Percentiles rank a stretch among this genome's conserved stretches.
phyloP scores from a whole-genome alignment of 2,329 filamentous ascomycete genomes.

The Sporothrix phasma region DNA sequence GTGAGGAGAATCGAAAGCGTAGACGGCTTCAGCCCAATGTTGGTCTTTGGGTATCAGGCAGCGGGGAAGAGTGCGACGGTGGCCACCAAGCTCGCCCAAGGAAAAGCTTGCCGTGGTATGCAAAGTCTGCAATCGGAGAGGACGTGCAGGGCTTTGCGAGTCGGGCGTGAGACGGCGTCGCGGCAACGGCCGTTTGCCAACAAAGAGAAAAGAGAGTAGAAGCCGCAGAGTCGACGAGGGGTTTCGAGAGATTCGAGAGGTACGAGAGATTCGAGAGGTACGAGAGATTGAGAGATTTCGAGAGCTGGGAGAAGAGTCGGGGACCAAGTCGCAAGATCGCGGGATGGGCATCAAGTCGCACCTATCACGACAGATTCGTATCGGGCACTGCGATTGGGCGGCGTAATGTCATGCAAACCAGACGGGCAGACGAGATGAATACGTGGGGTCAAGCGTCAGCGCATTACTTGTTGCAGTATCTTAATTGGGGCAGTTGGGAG shows the following conservation, averaged over 20 bases:
- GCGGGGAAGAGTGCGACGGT: neutral
- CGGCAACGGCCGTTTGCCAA: neutral
- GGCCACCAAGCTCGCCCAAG: neutral
- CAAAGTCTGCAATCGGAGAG: neutral
- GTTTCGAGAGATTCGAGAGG: neutral
- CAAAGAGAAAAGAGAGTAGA: neutral
- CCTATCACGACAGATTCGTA: constrained; percentile 8
- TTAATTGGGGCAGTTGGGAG: neutral
- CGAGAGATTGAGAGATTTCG: too few species aligned
- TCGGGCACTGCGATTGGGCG: constrained; percentile 9
- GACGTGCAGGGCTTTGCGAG: neutral
- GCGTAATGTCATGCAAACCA: neutral
- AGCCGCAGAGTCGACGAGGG: neutral
- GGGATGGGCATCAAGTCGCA: constrained; percentile 4
- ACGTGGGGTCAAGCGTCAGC: constrained; percentile 18
- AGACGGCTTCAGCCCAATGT: neutral
- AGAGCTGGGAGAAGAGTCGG: neutral
- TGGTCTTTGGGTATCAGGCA: neutral
- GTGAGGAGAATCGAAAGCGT: neutral
- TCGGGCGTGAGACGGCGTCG: neutral
- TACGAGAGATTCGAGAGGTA: too few species aligned
- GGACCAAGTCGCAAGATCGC: neutral
- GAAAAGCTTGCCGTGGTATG: neutral
- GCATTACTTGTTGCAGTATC: constrained; percentile 10
- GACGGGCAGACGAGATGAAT: constrained; percentile 5